Base-by-base conservation (phyloP, 2,329 filamentous ascomycete genomes). In the Fusarium fracticaudum region DNA sequence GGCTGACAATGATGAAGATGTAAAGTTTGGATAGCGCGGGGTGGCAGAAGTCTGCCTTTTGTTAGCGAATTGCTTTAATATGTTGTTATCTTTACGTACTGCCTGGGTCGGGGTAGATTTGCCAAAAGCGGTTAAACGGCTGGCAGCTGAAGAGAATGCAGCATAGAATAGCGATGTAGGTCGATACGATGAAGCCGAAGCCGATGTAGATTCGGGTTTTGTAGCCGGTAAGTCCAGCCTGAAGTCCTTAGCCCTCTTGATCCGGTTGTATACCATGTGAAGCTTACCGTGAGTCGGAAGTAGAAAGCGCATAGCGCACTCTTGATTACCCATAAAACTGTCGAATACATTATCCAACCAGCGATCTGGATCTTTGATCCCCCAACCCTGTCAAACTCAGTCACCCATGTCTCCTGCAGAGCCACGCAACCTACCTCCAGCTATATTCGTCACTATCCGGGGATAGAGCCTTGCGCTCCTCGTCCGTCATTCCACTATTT, bases 361-460 rank as follows among this genome's bases (percentile, higher is more conserved):
- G 86, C 78, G 15, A 90, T 77, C 63, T 89, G 87, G 1, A 86
- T 85, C 77, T 89, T 89, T 18, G 87, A 88, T 0, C 87, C 88
- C 11, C 82, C 83, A 18, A 88, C 83, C 22, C 87, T 78, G n/a
- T n/a, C n/a, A n/a, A n/a, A n/a, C n/a, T n/a, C n/a, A n/a, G n/a
- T n/a, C n/a, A n/a, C n/a, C n/a, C n/a, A n/a, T n/a, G n/a, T n/a
- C n/a, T n/a, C n/a, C n/a, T n/a, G n/a, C n/a, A n/a, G n/a, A n/a
- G n/a, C n/a, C n/a, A n/a, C n/a, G n/a, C n/a, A n/a, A n/a, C n/a
- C n/a, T n/a, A n/a, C n/a, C n/a, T n/a, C n/a, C n/a, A n/a, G n/a
- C n/a, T n/a, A 64, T 81, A 86, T 74, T 88, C 86, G 17, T 83
- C 74, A 3, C 83, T 86, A 4, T 80, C 63, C 0, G 84, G 84